These are phyloP conservation scores for Podila epicladia DNA, from an alignment of 192 early-diverging fungal genomes.

Conservation along the genomic window DNA sequence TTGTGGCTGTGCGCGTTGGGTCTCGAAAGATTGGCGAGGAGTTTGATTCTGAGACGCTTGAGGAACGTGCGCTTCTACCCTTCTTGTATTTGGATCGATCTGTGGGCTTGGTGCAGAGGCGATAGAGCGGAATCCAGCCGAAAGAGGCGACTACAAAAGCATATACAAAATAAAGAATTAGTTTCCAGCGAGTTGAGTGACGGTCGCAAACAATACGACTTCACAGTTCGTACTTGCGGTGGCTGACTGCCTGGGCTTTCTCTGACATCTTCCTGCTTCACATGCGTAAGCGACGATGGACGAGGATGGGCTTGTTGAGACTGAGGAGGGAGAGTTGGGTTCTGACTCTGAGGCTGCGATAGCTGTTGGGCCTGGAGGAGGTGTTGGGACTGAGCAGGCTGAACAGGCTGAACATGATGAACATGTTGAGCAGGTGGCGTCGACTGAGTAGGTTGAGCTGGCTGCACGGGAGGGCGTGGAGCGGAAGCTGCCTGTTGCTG, in stretches of 20 bases:
- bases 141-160: background rate
- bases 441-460: no score
- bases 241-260: background rate
- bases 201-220: background rate
- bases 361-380: background rate
- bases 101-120: background rate
- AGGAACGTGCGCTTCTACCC: background rate
- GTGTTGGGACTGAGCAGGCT: no score
- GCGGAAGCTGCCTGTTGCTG: background rate
- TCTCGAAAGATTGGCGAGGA: background rate
- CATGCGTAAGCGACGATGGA: background rate
- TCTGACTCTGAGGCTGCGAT: background rate
- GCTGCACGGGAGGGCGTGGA: background rate
- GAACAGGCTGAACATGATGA: no score
- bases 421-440: no score
- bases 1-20: background rate
- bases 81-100: background rate
- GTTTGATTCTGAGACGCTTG: background rate
- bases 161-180: background rate
- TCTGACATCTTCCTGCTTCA: background rate
- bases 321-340: background rate
- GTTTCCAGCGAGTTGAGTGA: background rate
- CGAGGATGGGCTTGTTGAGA: background rate
- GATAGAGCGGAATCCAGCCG: background rate
- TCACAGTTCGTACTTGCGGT: background rate